Base-by-base conservation (phyloP, 2,329 filamentous ascomycete genomes). In the Nemania sp. region DNA sequence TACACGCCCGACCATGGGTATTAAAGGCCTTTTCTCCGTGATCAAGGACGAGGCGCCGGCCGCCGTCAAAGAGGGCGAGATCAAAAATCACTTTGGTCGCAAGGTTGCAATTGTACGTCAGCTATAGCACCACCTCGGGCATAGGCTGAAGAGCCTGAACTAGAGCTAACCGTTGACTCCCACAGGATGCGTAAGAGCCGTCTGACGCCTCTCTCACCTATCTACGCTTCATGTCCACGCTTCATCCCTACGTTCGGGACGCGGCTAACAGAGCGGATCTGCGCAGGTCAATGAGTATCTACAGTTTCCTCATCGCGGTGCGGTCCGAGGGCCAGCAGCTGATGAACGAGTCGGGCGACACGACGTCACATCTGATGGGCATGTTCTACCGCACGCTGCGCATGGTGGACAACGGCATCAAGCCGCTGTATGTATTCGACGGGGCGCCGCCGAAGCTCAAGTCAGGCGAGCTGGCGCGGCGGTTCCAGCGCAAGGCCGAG, bases 381-480 rank as follows among this genome's bases (percentile, higher is more conserved):
- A 93, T 99, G 86, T 99, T 99, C 79, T 99, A 99, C 79, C 92
- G 94, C 65, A 99, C 94, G 2, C 81, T 99, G 6, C 91, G 94
- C 65, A 97, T 99, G 77, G 90, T 97, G 67, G 94, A 99, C 75
- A 97, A 97, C 66, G 94, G 94, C 53, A 97, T 99, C 77, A 99
- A 99, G 72, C 94, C 94, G 1, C 83, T 99, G 63, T 99, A 96
- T 73, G 93, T 99, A 53, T 99, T 99, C 71, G 94, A 99, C 66
- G 94, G 94, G 54, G 91, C 92, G 8, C 94, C 94, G 15, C 94
- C 94, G 0, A 97, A 97, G 72, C 86, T 99, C 70, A 99, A 99
- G 77, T 96, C 91, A 0, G 94, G 94, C 60, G 94, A 99, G 76
- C 80, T 99, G 52, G 94, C 94, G 40, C 96, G 96, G 75, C 91